phyloP scores from a whole-genome alignment of 2,329 filamentous ascomycete species.

The Verticillium zaregamsianum region DNA sequence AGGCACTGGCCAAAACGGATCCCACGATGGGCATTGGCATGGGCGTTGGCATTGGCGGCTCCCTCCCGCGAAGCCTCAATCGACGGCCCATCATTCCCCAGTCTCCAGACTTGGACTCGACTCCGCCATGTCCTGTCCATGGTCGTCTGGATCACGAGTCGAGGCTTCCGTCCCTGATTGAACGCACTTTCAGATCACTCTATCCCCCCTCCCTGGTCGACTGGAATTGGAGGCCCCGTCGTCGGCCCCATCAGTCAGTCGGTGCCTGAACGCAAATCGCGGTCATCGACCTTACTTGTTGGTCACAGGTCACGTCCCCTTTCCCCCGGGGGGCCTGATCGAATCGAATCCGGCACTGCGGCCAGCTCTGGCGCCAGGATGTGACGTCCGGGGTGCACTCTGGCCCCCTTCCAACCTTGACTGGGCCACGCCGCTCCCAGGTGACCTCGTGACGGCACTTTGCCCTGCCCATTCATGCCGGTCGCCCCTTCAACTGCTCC shows the following conservation, averaged over 20 bases:
- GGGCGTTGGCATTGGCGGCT: not conserved
- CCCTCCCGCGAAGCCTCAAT: not conserved
- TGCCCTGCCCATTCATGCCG: conserved; percentile 11
- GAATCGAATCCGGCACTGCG: conserved; percentile 11
- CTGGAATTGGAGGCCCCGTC: conserved; percentile 5
- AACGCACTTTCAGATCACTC: conserved; percentile 2
- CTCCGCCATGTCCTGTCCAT: not conserved
- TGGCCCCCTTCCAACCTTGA: conserved; percentile 5
- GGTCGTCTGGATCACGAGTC: not conserved
- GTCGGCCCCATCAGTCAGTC: not conserved
- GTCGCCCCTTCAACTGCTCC: not conserved
- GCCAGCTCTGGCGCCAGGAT: conserved; percentile 15
- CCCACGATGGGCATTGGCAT: not conserved
- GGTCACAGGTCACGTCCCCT: not conserved
- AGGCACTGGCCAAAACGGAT: not conserved
- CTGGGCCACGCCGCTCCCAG: conserved; percentile 12
- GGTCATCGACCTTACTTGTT: not conserved
- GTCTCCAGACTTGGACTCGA: not conserved
- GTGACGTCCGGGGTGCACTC: conserved; percentile 12
- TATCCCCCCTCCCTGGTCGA: conserved; percentile 5
- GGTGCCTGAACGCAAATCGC: not conserved
- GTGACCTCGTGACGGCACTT: conserved; percentile 22
- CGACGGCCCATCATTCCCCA: not conserved
- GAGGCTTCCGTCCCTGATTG: not conserved
- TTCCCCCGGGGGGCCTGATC: conserved; percentile 6